Conservation (phyloP, 2,329 filamentous ascomycete genomes). For the Taxawa tesnikishii region DNA sequence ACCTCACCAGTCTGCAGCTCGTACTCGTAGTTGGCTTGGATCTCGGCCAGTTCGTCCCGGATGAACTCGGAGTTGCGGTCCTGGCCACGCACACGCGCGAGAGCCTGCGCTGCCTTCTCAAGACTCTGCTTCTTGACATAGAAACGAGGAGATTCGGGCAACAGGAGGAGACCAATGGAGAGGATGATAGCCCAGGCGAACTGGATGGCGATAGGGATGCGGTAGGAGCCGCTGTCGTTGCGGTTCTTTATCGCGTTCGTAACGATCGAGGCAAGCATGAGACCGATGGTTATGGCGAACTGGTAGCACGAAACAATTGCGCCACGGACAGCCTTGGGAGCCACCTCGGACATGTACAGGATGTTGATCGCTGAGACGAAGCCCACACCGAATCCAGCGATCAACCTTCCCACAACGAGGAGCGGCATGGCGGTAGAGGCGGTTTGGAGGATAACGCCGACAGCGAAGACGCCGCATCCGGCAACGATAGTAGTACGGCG, state of each 20-base stretch:
- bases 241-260: conserved; percentile 58
- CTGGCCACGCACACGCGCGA: conserved; percentile 65
- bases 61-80: conserved; percentile 60
- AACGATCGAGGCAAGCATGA: conserved; percentile 63
- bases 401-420: conserved; percentile 59
- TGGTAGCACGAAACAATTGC: conserved; percentile 71
- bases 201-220: conserved; percentile 71
- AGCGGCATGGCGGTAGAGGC: conserved; percentile 48
- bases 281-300: conserved; percentile 70
- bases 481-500: conserved; percentile 52
- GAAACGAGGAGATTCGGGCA: conserved; percentile 78
- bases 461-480: conserved; percentile 48
- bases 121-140: conserved; percentile 68
- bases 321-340: conserved; percentile 58
- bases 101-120: conserved; percentile 49
- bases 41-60: conserved; percentile 68
- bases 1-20: conserved; percentile 57
- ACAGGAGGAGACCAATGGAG: conserved; percentile 54
- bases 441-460: conserved; percentile 45
- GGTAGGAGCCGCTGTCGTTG: conserved; percentile 55
- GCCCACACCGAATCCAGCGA: conserved; percentile 63
- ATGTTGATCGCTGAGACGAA: conserved; percentile 53
- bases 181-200: conserved; percentile 72
- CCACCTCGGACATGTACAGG: conserved; percentile 29
- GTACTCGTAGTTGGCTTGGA: conserved; percentile 80